phyloP scores from a whole-genome alignment of 192 early-diverging fungal species.

The Phlyctochytrium planicorne region DNA sequence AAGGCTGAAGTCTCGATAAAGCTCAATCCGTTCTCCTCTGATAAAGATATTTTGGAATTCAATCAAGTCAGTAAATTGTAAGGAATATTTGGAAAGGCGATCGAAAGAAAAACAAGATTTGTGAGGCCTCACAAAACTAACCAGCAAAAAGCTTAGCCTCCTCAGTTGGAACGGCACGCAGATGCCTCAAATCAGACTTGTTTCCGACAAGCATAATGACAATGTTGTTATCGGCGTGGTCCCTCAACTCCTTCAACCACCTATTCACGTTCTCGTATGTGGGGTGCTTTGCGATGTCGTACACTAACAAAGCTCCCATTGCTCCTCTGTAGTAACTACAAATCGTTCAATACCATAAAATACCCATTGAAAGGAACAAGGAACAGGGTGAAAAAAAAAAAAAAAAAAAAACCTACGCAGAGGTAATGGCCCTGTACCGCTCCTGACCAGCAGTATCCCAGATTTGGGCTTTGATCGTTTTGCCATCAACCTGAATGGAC shows the following conservation, averaged over 20 bases:
- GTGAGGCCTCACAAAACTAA: too few relatives aligned
- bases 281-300: conserved; percentile 95
- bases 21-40: conserved; percentile 86
- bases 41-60: not conserved
- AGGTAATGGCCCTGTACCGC: conserved; percentile 54
- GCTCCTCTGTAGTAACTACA: conserved; percentile 54
- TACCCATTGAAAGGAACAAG: not conserved
- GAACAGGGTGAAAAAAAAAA: not conserved
- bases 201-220: conserved; percentile 99
- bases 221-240: conserved; percentile 83
- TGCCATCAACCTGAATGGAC: conserved; percentile 93
- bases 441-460: conserved; percentile 97
- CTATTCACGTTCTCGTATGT: conserved; percentile 96
- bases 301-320: conserved; percentile 93
- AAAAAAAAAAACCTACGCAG: conserved; percentile 45
- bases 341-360: not conserved
- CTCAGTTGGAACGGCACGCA: conserved; percentile 94
- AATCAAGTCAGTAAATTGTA: not conserved
- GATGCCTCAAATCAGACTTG: conserved; percentile 96
- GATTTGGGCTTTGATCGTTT: conserved; percentile 99
- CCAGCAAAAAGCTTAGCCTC: conserved; percentile 97
- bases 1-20: conserved; percentile 99
- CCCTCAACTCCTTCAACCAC: conserved; percentile 93
- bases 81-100: too few relatives aligned
- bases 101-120: too few relatives aligned